These are phyloP conservation scores for Bjerkandera adusta DNA, from an alignment of 1,284 basidiomycete genomes.

Conservation along the genomic window DNA sequence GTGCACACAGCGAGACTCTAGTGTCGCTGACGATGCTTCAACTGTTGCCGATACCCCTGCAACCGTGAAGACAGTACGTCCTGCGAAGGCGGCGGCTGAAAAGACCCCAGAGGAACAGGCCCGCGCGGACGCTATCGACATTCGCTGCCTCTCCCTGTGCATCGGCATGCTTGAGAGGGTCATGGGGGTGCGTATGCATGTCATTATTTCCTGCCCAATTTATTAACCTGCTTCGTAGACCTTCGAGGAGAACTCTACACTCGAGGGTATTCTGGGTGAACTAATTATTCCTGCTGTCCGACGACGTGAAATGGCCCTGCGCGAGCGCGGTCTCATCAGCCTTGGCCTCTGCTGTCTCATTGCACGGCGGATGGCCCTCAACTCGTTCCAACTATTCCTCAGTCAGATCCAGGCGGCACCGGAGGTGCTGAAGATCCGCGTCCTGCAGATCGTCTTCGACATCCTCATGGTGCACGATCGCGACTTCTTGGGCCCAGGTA, in stretches of 20 bases:
- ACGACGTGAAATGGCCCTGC: constrained; percentile 79
- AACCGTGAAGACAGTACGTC: constrained; percentile 23
- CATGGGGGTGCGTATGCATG: constrained; percentile 64
- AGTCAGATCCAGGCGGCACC: constrained; percentile 80
- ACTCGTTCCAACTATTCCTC: constrained; percentile 90
- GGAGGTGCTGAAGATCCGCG: constrained; percentile 76
- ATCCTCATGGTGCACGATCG: constrained; percentile 88
- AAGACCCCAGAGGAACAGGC: constrained; percentile 59
- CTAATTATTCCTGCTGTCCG: constrained; percentile 90
- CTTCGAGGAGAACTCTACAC: constrained; percentile 91
- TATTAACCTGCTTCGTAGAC: constrained; percentile 45
- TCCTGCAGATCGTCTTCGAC: constrained; percentile 89
- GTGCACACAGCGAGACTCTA: constrained; percentile 7
- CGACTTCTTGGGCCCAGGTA: constrained; percentile 63
- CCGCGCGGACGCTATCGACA: constrained; percentile 69
- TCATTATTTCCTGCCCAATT: too few species aligned
- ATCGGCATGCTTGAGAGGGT: constrained; percentile 92
- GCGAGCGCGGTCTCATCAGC: constrained; percentile 85
- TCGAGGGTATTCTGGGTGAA: constrained; percentile 89
- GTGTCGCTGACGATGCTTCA: constrained; percentile 33
- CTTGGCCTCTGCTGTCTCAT: constrained; percentile 92
- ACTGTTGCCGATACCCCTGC: constrained; percentile 35
- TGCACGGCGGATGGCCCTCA: constrained; percentile 87
- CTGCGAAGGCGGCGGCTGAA: constrained; percentile 43
- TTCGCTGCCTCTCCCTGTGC: constrained; percentile 86